phyloP scores from a whole-genome alignment of 1,139 yeast species.

The Torulaspora pretoriensis region DNA sequence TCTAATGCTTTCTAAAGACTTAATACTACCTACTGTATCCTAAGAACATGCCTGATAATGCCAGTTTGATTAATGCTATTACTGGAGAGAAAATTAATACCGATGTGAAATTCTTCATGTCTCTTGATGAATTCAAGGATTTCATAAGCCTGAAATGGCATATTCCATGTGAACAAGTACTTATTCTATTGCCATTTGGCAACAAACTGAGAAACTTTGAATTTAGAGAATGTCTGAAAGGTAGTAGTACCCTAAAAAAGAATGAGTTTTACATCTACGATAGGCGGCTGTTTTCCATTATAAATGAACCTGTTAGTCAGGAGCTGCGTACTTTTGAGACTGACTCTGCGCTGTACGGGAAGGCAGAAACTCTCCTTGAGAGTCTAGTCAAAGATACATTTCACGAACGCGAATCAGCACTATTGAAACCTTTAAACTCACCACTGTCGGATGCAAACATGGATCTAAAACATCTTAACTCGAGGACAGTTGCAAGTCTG shows the following conservation, averaged over 20 bases:
- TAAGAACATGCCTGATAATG: slow-evolving; percentile 16
- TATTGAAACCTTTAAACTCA: slow-evolving; percentile 44
- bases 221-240: slow-evolving; percentile 34
- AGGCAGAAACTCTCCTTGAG: slow-evolving; percentile 3
- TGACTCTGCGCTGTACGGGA: background rate
- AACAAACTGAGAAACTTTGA: slow-evolving; percentile 50
- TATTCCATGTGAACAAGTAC: slow-evolving; percentile 45
- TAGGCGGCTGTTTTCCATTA: slow-evolving; percentile 46
- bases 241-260: slow-evolving; percentile 35
- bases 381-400: slow-evolving; percentile 10
- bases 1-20: background rate
- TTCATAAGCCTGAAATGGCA: slow-evolving; percentile 43
- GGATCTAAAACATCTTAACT: slow-evolving; percentile 11
- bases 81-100: slow-evolving; percentile 39
- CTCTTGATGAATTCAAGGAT: slow-evolving; percentile 45
- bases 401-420: slow-evolving; percentile 26
- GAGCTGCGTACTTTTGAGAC: slow-evolving; percentile 1
- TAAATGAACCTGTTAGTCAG: slow-evolving; percentile 17
- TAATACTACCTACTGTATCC: too few species aligned
- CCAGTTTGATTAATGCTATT: slow-evolving; percentile 41
- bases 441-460: slow-evolving; percentile 39
- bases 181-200: slow-evolving; percentile 64
- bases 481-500: slow-evolving; percentile 33
- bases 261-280: slow-evolving; percentile 58
- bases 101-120: slow-evolving; percentile 38